Evolutionary conservation across 2,329 filamentous ascomycete species (phyloP).

Genomic region (Biscogniauxia sp.): DNA sequence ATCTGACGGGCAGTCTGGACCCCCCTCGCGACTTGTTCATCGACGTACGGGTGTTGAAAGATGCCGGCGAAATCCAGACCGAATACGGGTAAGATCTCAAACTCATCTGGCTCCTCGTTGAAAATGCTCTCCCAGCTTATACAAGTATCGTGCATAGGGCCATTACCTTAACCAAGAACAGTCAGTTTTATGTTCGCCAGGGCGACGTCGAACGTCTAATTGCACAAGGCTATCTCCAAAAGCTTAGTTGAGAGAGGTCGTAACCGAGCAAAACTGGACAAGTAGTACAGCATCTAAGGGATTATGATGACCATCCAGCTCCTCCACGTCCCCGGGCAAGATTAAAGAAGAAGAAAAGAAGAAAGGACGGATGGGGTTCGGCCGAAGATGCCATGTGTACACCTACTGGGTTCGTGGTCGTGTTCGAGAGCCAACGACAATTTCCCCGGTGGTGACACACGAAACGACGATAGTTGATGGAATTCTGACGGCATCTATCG

Average conservation of each 20-base stretch:
- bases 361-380: not conserved
- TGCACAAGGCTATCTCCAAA: slow-evolving; percentile 90
- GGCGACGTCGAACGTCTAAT: slow-evolving; percentile 95
- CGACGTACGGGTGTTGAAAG: slow-evolving; percentile 91
- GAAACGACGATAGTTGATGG: not conserved
- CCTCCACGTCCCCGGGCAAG: not conserved
- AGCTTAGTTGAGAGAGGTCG: slow-evolving; percentile 64
- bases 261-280: too few species aligned
- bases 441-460: not conserved
- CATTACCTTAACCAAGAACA: slow-evolving; percentile 96
- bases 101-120: slow-evolving; percentile 1
- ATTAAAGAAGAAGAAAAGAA: not conserved
- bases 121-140: slow-evolving; percentile 20
- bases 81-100: slow-evolving; percentile 78
- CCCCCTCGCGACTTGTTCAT: slow-evolving; percentile 96
- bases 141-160: slow-evolving; percentile 59
- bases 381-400: not conserved
- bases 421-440: not conserved
- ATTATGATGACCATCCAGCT: not conserved
- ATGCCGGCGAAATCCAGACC: slow-evolving; percentile 97
- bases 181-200: slow-evolving; percentile 94
- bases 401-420: not conserved
- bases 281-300: not conserved
- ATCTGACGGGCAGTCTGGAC: slow-evolving; percentile 89
- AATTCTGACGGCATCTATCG: slow-evolving; percentile 22